Evolutionary conservation across 2,329 filamentous ascomycete genomes (phyloP).

Genomic region (Anisogramma anomala): DNA sequence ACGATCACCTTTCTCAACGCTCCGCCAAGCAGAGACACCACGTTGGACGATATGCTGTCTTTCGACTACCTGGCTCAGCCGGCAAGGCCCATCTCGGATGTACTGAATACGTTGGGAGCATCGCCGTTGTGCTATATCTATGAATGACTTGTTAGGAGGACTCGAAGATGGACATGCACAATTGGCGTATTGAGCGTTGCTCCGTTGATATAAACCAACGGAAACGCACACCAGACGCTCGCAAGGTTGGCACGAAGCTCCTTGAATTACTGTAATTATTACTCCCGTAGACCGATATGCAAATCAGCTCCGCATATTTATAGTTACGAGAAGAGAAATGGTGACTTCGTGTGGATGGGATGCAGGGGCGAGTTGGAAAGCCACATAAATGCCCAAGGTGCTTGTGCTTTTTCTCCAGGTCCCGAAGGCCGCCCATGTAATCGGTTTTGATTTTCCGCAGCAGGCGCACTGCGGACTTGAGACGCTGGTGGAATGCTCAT

Average conservation of each 20-base stretch:
- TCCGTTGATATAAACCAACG: too few relatives aligned
- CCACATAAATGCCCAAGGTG: neutral
- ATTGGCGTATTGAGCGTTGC: too few relatives aligned
- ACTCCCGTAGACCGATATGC: neutral
- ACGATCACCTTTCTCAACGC: slow-evolving; percentile 17
- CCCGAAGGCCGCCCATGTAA: neutral
- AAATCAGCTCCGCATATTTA: neutral
- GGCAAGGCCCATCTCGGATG: neutral
- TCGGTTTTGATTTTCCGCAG: neutral
- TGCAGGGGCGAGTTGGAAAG: neutral
- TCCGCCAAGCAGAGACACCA: slow-evolving; percentile 17
- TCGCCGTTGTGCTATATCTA: neutral
- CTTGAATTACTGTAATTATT: neutral
- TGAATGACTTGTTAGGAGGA: neutral
- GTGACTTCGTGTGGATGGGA: neutral
- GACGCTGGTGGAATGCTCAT: neutral
- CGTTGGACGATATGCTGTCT: neutral
- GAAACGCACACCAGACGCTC: too few relatives aligned
- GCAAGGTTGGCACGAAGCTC: neutral
- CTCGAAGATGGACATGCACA: too few relatives aligned
- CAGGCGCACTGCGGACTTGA: neutral
- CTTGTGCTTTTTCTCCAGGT: neutral
- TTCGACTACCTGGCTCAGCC: neutral
- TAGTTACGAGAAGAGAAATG: slow-evolving; percentile 1
- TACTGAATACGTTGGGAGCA: neutral